Base-by-base conservation (phyloP, 2,329 filamentous ascomycete species). In the Geosmithia morbida region DNA sequence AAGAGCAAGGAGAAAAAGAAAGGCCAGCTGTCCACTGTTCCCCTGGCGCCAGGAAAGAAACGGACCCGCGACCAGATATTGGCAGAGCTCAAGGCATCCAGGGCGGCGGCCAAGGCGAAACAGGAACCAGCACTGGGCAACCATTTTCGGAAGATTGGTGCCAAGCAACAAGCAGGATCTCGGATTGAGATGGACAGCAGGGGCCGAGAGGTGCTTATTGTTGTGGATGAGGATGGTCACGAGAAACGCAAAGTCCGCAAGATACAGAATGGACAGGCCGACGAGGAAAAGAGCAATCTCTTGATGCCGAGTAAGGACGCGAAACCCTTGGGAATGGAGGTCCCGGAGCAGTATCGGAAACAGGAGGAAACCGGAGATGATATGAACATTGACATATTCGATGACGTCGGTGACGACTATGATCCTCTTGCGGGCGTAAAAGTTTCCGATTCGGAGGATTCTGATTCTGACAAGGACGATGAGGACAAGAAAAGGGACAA, bases 211-310 rank as follows among this genome's bases (percentile, higher is more conserved):
- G 74, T 83, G 11, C 64, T 83, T 50, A 81, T 83, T 45, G 77
- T 81, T 14, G 66, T 81, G 17, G 79, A 83, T 53, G 77, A 82
- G 52, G 72, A 83, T 56, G 79, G 79, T 0, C 73, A 80, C 52
- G 79, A 81, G 60, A 81, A 80, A 60, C 68, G 78, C 48, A 83
- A 81, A 57, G 70, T 82, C 30, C 71, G 78, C 48, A 80, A 74
- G 55, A 51, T 71, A 10, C 68, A 69, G 45, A 61, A 63, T 2
- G 62, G 58, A 39, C 60, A 58, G 8, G 52, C 51, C 17, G 57
- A 61, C 46, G 66, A 66, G 51, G 53, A 61, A 44, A 10, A 61
- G 60, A n/a, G n/a, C 29, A 70, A 66, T 22, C 61, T 79, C 22
- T 61, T 76, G 33, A 66, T 72, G 62, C 73, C 73, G 2, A 71